phyloP scores from a whole-genome alignment of 2,329 filamentous ascomycete species.

The Pleoardoris graminearum region DNA sequence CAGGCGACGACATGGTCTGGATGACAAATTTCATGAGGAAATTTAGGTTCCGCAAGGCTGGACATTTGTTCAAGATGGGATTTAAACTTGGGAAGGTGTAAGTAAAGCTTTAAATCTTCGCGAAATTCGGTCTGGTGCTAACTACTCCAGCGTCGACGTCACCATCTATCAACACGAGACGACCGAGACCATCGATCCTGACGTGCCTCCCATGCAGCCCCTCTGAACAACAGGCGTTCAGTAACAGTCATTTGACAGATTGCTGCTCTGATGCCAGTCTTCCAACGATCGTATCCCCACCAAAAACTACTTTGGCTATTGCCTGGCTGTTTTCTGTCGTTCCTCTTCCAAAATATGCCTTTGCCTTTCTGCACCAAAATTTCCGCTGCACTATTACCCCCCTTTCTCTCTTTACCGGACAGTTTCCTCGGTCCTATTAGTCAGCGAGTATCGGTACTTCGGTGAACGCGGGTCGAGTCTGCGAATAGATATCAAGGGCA shows the following conservation, averaged over 20 bases:
- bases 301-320: not conserved
- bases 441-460: not conserved
- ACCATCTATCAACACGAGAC: constrained; percentile 35
- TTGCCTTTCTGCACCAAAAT: not conserved
- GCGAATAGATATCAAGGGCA: not conserved
- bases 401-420: not conserved
- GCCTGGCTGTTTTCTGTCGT: not conserved
- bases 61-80: constrained; percentile 33
- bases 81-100: constrained; percentile 36
- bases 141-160: constrained; percentile 24
- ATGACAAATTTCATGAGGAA: constrained; percentile 41
- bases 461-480: not conserved
- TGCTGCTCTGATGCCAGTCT: not conserved
- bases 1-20: constrained; percentile 37
- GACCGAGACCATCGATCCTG: constrained; percentile 27
- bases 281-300: not conserved
- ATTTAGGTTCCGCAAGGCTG: constrained; percentile 39
- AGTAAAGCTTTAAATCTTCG: not conserved
- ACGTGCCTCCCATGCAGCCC: not conserved
- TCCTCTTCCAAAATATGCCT: not conserved
- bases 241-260: not conserved
- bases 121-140: not conserved
- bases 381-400: not conserved
- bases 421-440: not conserved
- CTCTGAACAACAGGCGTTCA: not conserved